Evolutionary conservation across 1,284 basidiomycete species (phyloP), one percentile per base, ranked within the genome.

Genomic region (Ganoderma resinaceum): DNA sequence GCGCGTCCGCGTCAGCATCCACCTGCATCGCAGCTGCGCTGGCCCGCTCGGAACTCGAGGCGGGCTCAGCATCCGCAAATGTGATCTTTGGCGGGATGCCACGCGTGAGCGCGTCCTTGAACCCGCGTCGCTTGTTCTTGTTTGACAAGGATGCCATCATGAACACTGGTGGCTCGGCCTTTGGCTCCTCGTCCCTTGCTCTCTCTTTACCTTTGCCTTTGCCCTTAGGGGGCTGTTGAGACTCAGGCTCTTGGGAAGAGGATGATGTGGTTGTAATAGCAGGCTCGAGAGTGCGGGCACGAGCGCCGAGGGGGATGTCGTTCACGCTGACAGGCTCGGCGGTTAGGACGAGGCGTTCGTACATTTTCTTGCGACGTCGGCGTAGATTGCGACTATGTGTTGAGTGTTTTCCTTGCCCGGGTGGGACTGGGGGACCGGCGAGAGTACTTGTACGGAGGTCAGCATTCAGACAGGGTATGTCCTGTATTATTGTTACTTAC

Each of bases 51-150:
- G 53, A n/a, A 37, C 46, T 59, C 37, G 66, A 31, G 29, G 33
- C 62, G 8, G 66, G 23, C 26, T 57, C 69, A 12, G 33, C 49
- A 18, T 78, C 81, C 6, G 75, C 73, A 72, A 93, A 93, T n/a
- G 89, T 79, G 66, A 93, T 91, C 76, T 87, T 91, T 33, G 82
- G 76, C 0, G 87, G 84, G 4, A 87, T 79, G 0, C 84, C 81
- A 14, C 76, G 81, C 0, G 77, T 70, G 77, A 91, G 83, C 3
- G 85, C 80, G 52, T 85, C 80, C 73, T 86, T 89, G 79, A 90
- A 92, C 14, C 87, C 89, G 68, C 86, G 89, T 62, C 86, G 87
- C 78, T 93, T 93, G 78, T 92, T 92, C 77, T 92, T 93, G 76
- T 92, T 93, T 61, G 87, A 83, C 18, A 92, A 78, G 1, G 86